phyloP scores from a whole-genome alignment of 441 rosid species.

The Erodium moschatum region DNA sequence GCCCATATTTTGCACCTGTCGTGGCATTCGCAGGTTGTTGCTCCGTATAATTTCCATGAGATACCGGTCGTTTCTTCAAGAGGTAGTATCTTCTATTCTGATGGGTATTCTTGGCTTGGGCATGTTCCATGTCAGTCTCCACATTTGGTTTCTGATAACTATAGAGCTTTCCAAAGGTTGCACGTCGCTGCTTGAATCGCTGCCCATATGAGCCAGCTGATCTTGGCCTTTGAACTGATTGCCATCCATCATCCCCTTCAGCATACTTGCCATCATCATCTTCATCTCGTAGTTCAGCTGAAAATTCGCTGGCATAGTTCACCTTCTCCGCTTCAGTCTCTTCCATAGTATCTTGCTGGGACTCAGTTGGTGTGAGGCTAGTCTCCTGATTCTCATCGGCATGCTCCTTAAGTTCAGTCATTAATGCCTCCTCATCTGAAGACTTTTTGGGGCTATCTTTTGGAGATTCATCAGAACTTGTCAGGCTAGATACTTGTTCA shows the following conservation, averaged over 20 bases:
- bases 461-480: slow-evolving; percentile 30
- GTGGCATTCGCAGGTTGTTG: slow-evolving; percentile 41
- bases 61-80: slow-evolving; percentile 54
- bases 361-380: slow-evolving; percentile 24
- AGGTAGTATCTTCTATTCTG: slow-evolving; percentile 60
- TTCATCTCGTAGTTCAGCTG: slow-evolving; percentile 30
- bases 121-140: slow-evolving; percentile 46
- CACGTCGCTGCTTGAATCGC: slow-evolving; percentile 77
- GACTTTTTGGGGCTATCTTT: slow-evolving; percentile 40
- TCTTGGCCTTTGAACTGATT: slow-evolving; percentile 87
- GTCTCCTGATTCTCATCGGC: slow-evolving; percentile 33
- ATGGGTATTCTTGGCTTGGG: slow-evolving; percentile 43
- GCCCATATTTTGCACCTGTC: slow-evolving; percentile 63
- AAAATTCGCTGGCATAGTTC: slow-evolving; percentile 28
- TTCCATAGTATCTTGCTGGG: slow-evolving; percentile 34
- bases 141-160: slow-evolving; percentile 61
- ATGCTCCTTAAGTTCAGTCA: slow-evolving; percentile 29
- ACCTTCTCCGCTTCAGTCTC: slow-evolving; percentile 30
- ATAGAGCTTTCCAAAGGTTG: slow-evolving; percentile 63
- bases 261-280: slow-evolving; percentile 18
- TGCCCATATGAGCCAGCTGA: slow-evolving; percentile 67
- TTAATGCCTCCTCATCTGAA: slow-evolving; percentile 46
- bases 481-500: slow-evolving; percentile 29
- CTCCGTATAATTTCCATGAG: slow-evolving; percentile 64
- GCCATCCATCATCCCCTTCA: slow-evolving; percentile 97